Evolutionary conservation across 108 stramenopile genomes (phyloP), one percentile per base, ranked within the genome.

Genomic region (Bacterosira constricta): DNA sequence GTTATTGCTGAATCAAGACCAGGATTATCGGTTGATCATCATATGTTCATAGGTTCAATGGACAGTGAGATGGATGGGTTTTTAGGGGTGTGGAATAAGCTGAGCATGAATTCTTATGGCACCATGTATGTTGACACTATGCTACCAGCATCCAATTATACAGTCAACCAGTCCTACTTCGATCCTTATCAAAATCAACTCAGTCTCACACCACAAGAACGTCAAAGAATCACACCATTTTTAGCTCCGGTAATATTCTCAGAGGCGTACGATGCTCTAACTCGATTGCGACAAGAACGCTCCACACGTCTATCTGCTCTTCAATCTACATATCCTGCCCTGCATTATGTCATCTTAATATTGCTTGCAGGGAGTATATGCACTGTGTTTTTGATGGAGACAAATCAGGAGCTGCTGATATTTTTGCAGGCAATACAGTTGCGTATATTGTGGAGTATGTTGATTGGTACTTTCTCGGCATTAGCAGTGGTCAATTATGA

Each of bases 361-460:
- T 53, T 79, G 17, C 52, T 86, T 36, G 87, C 73, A 10, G n/a
- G 36, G 15, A 71, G 67, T 36, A 83, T 88, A 23, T 77, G 73
- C 25, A 46, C 67, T 26, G 79, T 77, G 17, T 88, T 85, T 64
- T 79, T 88, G 41, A 61, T 88, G 60, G 79, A 85, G 54, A 81
- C 83, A 20, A 81, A 86, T 69, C 83, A 86, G 47, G 77, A 85
- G 54, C 50, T 87, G 15, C 44, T 86, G 25, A 69, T 83, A 15
- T 91, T 91, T 75, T 69, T 91, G 44, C 73, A 73, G 47, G 82
- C 87, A 30, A 71, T 88, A 56, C 90, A 88, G 62, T 67, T 91
- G 30, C 68, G 67, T 26, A 73, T 91, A 62, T 49, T 91, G 80
- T 87, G 81, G 78, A 52, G 75, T 38, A 89, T 89, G 83, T 67